Base-by-base conservation (phyloP, 805 yeast genomes). In the Nakazawaea laoshanensis region DNA sequence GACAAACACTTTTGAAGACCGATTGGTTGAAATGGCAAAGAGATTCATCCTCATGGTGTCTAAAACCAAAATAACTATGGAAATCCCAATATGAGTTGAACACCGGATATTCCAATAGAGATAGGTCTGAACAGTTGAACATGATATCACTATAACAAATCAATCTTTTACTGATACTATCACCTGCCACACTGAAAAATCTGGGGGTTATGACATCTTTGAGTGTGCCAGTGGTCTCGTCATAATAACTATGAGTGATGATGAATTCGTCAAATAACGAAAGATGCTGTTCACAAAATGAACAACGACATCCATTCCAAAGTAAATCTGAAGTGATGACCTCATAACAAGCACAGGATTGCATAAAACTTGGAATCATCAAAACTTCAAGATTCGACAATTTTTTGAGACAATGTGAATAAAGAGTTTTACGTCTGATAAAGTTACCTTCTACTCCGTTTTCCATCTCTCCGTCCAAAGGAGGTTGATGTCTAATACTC, bases 401-500 rank as follows among this genome's bases (percentile, higher is more conserved):
- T 11, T 59, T 45, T 0, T 83, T 82, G 4, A 79, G 47, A 0
- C 66, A 53, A 1, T 54, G 49, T 16, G 63, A 62, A 43, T 66
- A 78, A 9, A 81, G 45, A 19, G 59, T 63, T 33, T 71, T 60
- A 44, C 86, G 64, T 39, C 86, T 65, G 5, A 69, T 48, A 43
- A 74, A 79, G 43, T 82, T 81, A 0, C 94, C 94, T 46, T 81
- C 89, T 25, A 76, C 68, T 2, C 85, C 84, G 49, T 79, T 82
- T 12, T 52, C 58, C 10, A 76, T 64, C 22, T 63, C 59, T 0
- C 81, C 84, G 46, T 70, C 71, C 3, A 50, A 23, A 2, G 84
- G 82, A 3, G 80, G 70, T 18, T 59, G 60, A 49, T 80, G 87
- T 13, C 65, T 59, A n/a, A 81, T 59, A 7, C 69, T 57, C 13